Conservation (phyloP, 169 alveolate genomes). For the Eimeria sp. region DNA sequence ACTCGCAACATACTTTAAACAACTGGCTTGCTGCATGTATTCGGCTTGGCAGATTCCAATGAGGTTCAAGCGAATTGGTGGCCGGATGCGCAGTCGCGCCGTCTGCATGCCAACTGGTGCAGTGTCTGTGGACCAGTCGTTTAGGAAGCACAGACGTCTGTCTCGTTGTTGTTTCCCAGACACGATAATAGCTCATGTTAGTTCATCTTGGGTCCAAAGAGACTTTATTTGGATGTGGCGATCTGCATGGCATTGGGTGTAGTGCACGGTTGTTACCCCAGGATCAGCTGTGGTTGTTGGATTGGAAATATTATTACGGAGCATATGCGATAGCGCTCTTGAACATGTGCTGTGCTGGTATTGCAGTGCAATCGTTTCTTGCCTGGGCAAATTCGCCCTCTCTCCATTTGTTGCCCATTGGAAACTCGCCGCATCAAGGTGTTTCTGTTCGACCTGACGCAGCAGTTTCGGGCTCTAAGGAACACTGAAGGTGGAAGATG, state of each 20-base stretch:
- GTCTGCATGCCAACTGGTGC: not conserved
- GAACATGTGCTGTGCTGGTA: not conserved
- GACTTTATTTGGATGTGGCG: not conserved
- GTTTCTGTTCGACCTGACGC: not conserved
- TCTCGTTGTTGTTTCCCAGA: not conserved
- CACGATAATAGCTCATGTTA: not conserved
- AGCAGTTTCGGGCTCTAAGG: not conserved
- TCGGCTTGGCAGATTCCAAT: not conserved
- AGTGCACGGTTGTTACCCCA: not conserved
- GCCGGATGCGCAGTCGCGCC: not conserved
- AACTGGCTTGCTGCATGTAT: not conserved
- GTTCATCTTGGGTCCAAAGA: not conserved
- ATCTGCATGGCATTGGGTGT: not conserved
- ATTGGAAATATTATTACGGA: not conserved
- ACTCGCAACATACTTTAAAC: not conserved
- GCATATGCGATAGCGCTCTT: not conserved
- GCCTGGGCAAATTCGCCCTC: not conserved
- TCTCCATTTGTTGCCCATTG: not conserved
- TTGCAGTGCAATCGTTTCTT: conserved; percentile 13
- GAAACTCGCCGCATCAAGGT: not conserved
- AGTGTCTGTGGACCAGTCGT: not conserved
- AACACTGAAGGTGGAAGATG: not conserved
- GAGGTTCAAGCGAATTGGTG: not conserved
- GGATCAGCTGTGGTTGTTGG: not conserved
- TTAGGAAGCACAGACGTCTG: not conserved